Percentiles rank a stretch among this genome's conserved stretches.
Evolutionary conservation across 345 rosid genomes (phyloP).

Genomic region (Cardamine resedifolia): DNA sequence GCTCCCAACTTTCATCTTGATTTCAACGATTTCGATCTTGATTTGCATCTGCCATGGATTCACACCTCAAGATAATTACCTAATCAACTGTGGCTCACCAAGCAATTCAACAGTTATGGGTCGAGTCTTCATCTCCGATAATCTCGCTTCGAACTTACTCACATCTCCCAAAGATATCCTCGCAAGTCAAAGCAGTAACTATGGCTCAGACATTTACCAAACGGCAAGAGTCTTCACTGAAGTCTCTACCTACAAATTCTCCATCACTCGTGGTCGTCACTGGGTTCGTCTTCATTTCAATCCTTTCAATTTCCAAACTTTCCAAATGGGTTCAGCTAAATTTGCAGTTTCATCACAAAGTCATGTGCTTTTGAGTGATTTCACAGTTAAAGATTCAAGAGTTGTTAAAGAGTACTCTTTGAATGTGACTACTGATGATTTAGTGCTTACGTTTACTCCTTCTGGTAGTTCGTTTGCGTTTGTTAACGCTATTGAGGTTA

Average conservation of each 20-base stretch:
- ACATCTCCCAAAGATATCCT: conserved; percentile 51
- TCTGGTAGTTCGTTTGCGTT: conserved; percentile 64
- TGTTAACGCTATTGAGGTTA: conserved; percentile 77
- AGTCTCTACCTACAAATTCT: conserved; percentile 63
- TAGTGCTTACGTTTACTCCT: conserved; percentile 66
- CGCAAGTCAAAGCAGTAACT: conserved; percentile 33
- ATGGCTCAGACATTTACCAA: conserved; percentile 57
- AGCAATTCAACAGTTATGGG: conserved; percentile 48
- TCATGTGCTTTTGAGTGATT: conserved; percentile 57
- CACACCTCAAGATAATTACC: conserved; percentile 69
- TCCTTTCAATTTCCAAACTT: conserved; percentile 56
- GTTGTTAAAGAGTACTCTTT: conserved; percentile 75
- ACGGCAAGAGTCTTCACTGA: conserved; percentile 71
- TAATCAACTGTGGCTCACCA: conserved; percentile 81
- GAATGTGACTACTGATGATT: conserved; percentile 48
- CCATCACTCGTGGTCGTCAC: conserved; percentile 68
- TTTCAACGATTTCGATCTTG: conserved; percentile 47
- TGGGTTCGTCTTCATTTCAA: conserved; percentile 92
- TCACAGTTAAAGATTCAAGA: conserved; percentile 34
- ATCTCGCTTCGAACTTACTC: conserved; percentile 54
- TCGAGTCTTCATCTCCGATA: conserved; percentile 75
- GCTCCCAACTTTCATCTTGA: conserved; percentile 34
- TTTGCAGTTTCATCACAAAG: conserved; percentile 61
- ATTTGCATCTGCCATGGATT: conserved; percentile 56
- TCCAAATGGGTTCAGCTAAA: conserved; percentile 56